These are phyloP conservation scores for Aspergillus floridensis DNA, from an alignment of 2,329 filamentous ascomycete genomes.

Conservation along the genomic window DNA sequence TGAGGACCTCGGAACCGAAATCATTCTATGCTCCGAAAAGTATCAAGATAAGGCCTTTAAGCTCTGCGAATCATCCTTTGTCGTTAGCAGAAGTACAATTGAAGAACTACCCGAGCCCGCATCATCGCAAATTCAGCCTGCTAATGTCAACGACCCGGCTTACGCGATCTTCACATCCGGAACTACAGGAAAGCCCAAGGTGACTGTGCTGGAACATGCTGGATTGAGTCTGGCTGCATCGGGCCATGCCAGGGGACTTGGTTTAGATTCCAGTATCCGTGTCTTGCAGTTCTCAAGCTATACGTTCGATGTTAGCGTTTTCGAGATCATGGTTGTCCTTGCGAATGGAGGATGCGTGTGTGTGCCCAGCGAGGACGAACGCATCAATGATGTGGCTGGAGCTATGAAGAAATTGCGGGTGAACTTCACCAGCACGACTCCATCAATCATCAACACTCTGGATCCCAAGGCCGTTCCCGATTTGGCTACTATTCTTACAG, in stretches of 20 bases:
- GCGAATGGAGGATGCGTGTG: constrained; percentile 60
- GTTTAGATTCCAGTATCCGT: constrained; percentile 53
- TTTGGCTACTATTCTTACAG: constrained; percentile 44
- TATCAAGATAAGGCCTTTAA: constrained; percentile 30
- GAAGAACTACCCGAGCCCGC: constrained; percentile 25
- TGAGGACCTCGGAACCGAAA: constrained; percentile 32
- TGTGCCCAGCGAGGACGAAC: constrained; percentile 53
- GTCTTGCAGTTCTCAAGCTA: constrained; percentile 60
- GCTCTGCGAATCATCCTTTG: constrained; percentile 27
- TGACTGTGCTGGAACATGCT: constrained; percentile 61
- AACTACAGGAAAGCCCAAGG: constrained; percentile 57
- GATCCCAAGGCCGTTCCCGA: constrained; percentile 45
- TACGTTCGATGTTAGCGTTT: constrained; percentile 54
- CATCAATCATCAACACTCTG: constrained; percentile 54
- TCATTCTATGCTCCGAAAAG: constrained; percentile 35
- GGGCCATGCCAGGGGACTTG: constrained; percentile 51
- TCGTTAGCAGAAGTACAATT: constrained; percentile 29
- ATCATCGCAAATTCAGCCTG: constrained; percentile 12
- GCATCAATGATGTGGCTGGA: constrained; percentile 50
- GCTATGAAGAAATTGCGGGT: constrained; percentile 53
- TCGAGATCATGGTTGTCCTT: constrained; percentile 56
- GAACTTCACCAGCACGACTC: constrained; percentile 57
- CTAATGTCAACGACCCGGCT: constrained; percentile 40
- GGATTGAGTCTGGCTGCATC: constrained; percentile 56
- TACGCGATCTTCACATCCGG: constrained; percentile 63